Evolutionary conservation across 805 yeast genomes (phyloP).

Genomic region (Candida sonorensis): DNA sequence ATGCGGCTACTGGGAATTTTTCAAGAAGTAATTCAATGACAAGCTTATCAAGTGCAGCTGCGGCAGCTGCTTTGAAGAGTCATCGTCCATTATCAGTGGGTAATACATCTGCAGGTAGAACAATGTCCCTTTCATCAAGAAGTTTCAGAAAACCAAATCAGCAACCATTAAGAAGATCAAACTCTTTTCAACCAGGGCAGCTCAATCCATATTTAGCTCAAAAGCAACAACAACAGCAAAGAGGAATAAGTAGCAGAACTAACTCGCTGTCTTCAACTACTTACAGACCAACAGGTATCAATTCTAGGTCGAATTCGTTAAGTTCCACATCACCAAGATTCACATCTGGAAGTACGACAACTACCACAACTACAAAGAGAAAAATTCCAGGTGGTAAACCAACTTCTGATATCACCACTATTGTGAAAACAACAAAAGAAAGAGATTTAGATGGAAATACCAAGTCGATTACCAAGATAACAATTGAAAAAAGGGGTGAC

Average conservation of each 20-base stretch:
- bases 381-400: slow-evolving; percentile 14
- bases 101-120: slow-evolving; percentile 13
- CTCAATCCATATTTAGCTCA: slow-evolving; percentile 9
- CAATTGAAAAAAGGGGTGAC: slow-evolving; percentile 42
- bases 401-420: slow-evolving; percentile 18
- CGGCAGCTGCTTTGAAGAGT: slow-evolving; percentile 25
- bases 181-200: slow-evolving; percentile 18
- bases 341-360: slow-evolving; percentile 22
- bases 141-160: slow-evolving; percentile 18
- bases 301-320: slow-evolving; percentile 20
- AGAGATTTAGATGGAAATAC: slow-evolving; percentile 47
- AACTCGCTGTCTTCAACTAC: slow-evolving; percentile 16
- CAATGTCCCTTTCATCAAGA: slow-evolving; percentile 28
- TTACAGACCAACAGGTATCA: slow-evolving; percentile 4
- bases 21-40: slow-evolving; percentile 19
- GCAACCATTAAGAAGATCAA: slow-evolving; percentile 14
- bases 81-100: slow-evolving; percentile 4
- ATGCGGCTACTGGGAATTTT: slow-evolving; percentile 14
- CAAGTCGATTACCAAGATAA: slow-evolving; percentile 46
- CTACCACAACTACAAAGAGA: slow-evolving; percentile 24
- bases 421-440: slow-evolving; percentile 45
- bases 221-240: slow-evolving; percentile 4
- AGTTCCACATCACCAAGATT: slow-evolving; percentile 17
- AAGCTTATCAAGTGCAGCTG: slow-evolving; percentile 24
- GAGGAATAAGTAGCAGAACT: slow-evolving; percentile 11